phyloP scores from a whole-genome alignment of 1,284 basidiomycete species.

The Cutaneotrichosporon cavernicola region DNA sequence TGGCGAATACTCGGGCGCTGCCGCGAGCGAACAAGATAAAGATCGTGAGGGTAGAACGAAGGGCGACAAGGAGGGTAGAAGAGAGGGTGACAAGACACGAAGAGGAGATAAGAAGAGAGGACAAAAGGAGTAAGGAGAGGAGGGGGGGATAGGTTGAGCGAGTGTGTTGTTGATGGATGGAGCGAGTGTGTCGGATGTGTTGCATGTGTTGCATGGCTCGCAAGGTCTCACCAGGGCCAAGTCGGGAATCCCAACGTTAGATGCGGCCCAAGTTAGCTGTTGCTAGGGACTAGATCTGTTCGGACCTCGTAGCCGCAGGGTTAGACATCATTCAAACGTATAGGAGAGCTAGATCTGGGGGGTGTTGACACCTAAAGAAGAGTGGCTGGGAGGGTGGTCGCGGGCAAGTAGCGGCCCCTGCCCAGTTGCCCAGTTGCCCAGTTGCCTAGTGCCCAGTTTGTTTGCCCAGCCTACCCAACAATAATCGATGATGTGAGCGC shows the following conservation, averaged over 20 bases:
- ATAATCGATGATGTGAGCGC: background rate
- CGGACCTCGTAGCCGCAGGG: background rate
- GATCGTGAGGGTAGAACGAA: constrained; percentile 1
- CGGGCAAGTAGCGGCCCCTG: too few relatives aligned
- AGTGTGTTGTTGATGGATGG: constrained; percentile 8
- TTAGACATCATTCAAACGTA: background rate
- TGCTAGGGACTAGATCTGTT: background rate
- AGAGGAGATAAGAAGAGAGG: background rate
- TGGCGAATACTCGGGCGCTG: background rate
- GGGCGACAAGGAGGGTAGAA: background rate
- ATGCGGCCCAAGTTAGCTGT: background rate
- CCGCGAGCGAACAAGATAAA: background rate
- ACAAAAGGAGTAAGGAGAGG: background rate
- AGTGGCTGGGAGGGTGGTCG: background rate
- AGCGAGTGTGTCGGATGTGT: constrained; percentile 1
- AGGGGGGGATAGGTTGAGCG: background rate
- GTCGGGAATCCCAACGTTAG: background rate
- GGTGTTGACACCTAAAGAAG: background rate
- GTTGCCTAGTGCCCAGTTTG: too few relatives aligned
- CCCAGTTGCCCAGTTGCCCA: too few relatives aligned
- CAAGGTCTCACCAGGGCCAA: too few relatives aligned
- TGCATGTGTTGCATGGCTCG: background rate
- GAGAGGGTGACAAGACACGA: background rate
- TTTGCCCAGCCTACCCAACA: too few relatives aligned
- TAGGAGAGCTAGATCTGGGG: background rate